A percentile compares a stretch with the other conserved stretches of the same genome.
Evolutionary conservation across 805 yeast genomes (phyloP).

Genomic region (Myxozyma mucilagina): DNA sequence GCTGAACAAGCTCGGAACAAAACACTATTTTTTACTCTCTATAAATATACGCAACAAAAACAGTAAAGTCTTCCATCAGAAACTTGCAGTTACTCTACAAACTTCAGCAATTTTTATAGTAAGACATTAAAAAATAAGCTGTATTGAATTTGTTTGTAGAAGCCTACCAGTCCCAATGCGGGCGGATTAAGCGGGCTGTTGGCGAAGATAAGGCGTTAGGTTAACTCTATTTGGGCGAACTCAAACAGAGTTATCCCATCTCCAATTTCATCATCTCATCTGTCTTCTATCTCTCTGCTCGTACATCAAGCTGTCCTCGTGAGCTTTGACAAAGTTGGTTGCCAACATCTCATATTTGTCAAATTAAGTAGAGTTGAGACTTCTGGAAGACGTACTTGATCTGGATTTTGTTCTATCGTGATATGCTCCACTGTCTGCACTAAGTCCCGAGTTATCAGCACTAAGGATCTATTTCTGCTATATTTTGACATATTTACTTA

Average conservation of each 20-base stretch:
- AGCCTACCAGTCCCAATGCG: neutral
- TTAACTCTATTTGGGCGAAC: neutral
- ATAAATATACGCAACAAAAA: neutral
- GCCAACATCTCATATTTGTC: too few relatives aligned
- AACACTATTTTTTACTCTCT: neutral
- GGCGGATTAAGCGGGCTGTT: neutral
- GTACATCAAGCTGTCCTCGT: too few relatives aligned
- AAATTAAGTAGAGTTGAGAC: too few relatives aligned
- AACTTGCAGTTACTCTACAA: too few relatives aligned
- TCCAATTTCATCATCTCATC: neutral
- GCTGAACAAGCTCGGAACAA: neutral
- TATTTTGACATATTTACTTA: neutral
- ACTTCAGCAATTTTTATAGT: too few relatives aligned
- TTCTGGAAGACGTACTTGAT: too few relatives aligned
- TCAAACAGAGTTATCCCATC: neutral
- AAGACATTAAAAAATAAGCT: too few relatives aligned
- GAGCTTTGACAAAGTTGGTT: too few relatives aligned
- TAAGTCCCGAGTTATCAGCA: neutral
- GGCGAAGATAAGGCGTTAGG: slow-evolving; percentile 2
- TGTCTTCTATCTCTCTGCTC: too few relatives aligned
- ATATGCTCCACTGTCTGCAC: neutral
- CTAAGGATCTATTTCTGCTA: neutral
- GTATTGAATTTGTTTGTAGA: too few relatives aligned
- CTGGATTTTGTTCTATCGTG: too few relatives aligned
- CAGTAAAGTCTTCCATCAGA: too few relatives aligned